phyloP scores from a whole-genome alignment of 495 filamentous ascomycete genomes.

The Chlorociboria aeruginascens region DNA sequence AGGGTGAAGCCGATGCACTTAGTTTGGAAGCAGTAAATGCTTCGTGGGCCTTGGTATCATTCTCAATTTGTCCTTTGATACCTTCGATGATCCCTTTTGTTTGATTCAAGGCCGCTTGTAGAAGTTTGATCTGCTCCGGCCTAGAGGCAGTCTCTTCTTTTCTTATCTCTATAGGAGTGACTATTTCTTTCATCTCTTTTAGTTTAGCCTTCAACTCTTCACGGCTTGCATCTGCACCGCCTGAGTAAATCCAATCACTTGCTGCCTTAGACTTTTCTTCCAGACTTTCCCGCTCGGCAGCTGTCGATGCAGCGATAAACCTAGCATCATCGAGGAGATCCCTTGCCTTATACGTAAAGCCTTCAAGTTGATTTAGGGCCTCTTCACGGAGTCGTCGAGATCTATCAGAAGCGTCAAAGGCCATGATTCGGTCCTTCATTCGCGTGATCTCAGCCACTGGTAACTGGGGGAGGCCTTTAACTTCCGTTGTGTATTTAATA shows the following conservation, averaged over 20 bases:
- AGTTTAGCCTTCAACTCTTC: slow-evolving; percentile 60
- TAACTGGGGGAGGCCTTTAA: slow-evolving; percentile 46
- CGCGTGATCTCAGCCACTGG: slow-evolving; percentile 45
- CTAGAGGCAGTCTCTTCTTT: slow-evolving; percentile 54
- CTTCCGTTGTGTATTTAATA: slow-evolving; percentile 48
- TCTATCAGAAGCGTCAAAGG: slow-evolving; percentile 75
- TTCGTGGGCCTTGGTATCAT: slow-evolving; percentile 25
- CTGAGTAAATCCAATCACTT: slow-evolving; percentile 84
- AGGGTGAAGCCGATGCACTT: slow-evolving; percentile 26
- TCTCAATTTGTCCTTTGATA: slow-evolving; percentile 33
- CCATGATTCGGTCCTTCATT: slow-evolving; percentile 59
- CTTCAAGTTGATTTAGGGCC: slow-evolving; percentile 81
- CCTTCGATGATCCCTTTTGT: slow-evolving; percentile 37
- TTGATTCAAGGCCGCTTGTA: slow-evolving; percentile 49
- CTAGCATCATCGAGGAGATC: slow-evolving; percentile 66
- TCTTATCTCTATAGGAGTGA: slow-evolving; percentile 54
- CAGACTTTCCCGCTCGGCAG: slow-evolving; percentile 46
- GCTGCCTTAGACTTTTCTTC: slow-evolving; percentile 51
- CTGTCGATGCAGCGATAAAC: slow-evolving; percentile 58
- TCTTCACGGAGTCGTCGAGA: slow-evolving; percentile 72
- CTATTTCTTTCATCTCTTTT: slow-evolving; percentile 57
- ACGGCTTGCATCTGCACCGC: slow-evolving; percentile 62
- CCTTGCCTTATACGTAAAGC: slow-evolving; percentile 80
- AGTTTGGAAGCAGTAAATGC: slow-evolving; percentile 32
- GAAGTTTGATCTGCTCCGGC: slow-evolving; percentile 48